phyloP scores from a whole-genome alignment of 208 protist species.

The Angomonas ambiguus region DNA sequence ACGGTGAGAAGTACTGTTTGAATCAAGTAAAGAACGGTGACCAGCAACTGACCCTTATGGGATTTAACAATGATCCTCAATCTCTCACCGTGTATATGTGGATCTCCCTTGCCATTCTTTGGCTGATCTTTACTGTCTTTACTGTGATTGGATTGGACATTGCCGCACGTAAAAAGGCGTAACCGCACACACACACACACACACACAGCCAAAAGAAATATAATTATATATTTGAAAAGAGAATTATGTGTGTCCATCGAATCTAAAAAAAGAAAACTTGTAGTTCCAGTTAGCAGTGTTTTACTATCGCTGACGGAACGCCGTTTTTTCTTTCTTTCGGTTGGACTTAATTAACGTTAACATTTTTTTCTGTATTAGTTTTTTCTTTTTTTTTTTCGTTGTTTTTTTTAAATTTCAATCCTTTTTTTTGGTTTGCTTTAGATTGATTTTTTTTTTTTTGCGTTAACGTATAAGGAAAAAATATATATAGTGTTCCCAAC shows the following conservation, averaged over 20 bases:
- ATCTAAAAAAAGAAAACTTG: too few species aligned
- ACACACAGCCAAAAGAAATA: not conserved
- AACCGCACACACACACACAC: not conserved
- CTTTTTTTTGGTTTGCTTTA: too few species aligned
- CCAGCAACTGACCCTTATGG: slow-evolving; percentile 59
- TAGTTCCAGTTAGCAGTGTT: too few species aligned
- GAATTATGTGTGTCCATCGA: not conserved
- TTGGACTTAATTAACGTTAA: too few species aligned
- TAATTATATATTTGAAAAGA: not conserved
- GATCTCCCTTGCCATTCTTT: slow-evolving; percentile 44
- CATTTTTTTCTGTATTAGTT: not conserved
- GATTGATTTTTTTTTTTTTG: not conserved
- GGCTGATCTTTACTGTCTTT: slow-evolving; percentile 45
- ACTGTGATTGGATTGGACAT: slow-evolving; percentile 47
- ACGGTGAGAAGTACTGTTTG: slow-evolving; percentile 41
- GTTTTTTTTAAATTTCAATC: not conserved
- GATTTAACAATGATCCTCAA: slow-evolving; percentile 56
- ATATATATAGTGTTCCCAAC: not conserved
- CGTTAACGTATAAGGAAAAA: slow-evolving; percentile 2
- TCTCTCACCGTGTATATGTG: not conserved
- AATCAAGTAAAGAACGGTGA: slow-evolving; percentile 47
- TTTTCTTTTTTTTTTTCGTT: not conserved
- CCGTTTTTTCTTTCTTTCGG: slow-evolving; percentile 3
- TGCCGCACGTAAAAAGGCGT: not conserved
- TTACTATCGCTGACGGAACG: not conserved